phyloP scores from a whole-genome alignment of 306 rosid genomes.

The Quercus bicolor region DNA sequence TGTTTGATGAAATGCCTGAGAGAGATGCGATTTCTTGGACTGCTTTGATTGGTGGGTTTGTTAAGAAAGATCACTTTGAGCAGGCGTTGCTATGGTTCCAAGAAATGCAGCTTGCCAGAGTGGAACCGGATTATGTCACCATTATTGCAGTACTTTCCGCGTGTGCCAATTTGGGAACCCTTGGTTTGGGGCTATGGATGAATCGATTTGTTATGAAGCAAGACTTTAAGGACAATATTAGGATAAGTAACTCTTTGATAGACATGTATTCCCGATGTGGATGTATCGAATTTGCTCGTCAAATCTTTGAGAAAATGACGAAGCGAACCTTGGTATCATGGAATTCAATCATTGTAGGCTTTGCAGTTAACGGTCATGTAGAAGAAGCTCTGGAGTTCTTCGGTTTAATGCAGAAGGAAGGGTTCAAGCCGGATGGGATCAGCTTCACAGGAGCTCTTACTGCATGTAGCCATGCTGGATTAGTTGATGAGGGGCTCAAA shows the following conservation, averaged over 20 bases:
- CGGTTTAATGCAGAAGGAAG: conserved; percentile 58
- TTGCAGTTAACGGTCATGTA: conserved; percentile 70
- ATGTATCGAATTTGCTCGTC: conserved; percentile 60
- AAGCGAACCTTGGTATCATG: conserved; percentile 63
- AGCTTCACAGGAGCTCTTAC: conserved; percentile 86
- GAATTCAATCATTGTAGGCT: conserved; percentile 87
- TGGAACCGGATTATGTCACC: conserved; percentile 73
- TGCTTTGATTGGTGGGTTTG: conserved; percentile 73
- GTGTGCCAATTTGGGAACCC: conserved; percentile 81
- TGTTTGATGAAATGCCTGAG: conserved; percentile 79
- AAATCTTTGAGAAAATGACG: conserved; percentile 57
- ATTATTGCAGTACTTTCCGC: conserved; percentile 71
- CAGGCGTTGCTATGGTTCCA: conserved; percentile 67
- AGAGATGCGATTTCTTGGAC: conserved; percentile 83
- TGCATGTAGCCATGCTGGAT: conserved; percentile 83
- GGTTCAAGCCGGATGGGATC: conserved; percentile 67
- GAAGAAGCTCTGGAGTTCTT: conserved; percentile 65
- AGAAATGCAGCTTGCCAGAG: conserved; percentile 68
- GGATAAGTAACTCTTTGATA: conserved; percentile 60
- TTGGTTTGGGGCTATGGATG: conserved; percentile 73
- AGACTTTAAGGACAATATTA: conserved; percentile 43
- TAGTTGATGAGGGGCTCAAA: conserved; percentile 56
- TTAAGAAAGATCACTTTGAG: conserved; percentile 51
- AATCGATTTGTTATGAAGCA: conserved; percentile 47
- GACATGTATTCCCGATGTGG: conserved; percentile 93